Conservation (phyloP, 2,329 filamentous ascomycete genomes). For the Exophiala spinifera region DNA sequence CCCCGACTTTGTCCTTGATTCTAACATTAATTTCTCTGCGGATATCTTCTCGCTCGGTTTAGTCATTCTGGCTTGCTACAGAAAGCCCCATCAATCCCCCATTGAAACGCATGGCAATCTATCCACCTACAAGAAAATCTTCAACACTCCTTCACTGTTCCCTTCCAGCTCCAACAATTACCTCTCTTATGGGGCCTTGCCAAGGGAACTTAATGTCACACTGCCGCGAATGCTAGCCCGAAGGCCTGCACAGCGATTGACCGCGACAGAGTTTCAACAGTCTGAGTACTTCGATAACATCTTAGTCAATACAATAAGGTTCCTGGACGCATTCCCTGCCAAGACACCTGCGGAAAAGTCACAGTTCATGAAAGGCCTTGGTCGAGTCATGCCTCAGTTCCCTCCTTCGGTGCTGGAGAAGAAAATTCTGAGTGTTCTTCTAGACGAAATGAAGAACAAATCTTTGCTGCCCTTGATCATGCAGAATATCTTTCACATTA, state of each 20-base stretch:
- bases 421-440: conserved; percentile 81
- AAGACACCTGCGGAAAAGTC: conserved; percentile 90
- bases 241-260: conserved; percentile 80
- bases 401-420: conserved; percentile 91
- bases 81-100: conserved; percentile 87
- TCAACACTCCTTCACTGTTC: conserved; percentile 72
- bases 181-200: conserved; percentile 73
- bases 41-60: conserved; percentile 95
- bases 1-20: conserved; percentile 91
- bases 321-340: conserved; percentile 83
- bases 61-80: conserved; percentile 85
- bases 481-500: conserved; percentile 88
- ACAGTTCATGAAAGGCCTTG: conserved; percentile 84
- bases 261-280: conserved; percentile 86
- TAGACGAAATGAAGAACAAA: conserved; percentile 92
- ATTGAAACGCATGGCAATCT: conserved; percentile 76
- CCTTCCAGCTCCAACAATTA: conserved; percentile 82
- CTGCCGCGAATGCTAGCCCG: conserved; percentile 83
- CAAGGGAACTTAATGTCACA: conserved; percentile 74
- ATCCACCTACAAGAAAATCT: conserved; percentile 79
- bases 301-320: conserved; percentile 91
- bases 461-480: conserved; percentile 81
- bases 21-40: conserved; percentile 75
- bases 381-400: conserved; percentile 84
- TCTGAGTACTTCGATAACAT: conserved; percentile 97